Evolutionary conservation across 495 filamentous ascomycete genomes (phyloP), one percentile per base, ranked within the genome.

Genomic region (Penicillium silybi): DNA sequence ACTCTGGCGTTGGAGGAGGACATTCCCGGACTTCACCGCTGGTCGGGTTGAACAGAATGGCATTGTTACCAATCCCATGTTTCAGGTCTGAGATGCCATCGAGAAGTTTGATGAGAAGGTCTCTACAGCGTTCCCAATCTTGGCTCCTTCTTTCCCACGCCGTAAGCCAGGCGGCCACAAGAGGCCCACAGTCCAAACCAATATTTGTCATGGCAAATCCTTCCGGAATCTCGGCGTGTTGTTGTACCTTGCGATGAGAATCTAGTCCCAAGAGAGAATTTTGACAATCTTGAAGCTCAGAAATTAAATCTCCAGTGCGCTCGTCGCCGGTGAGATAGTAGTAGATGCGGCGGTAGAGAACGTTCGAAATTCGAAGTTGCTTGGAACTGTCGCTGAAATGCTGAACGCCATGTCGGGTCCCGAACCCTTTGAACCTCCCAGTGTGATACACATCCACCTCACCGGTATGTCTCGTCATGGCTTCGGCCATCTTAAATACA

Each of bases 371-470:
- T 6, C 77, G 73, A 6, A 71, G 70, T 41, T 80, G 77, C 46
- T 80, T 80, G 2, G 72, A 65, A 50, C 72, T 76, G 43, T 80
- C 75, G 18, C 67, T 60, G 52, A 65, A 80, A 46, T 80, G 77
- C 48, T 78, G 75, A 10, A 80, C 71, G 8, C 75, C 75, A 39
- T 80, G 77, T n/a, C 77, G 62, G 1, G 75, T 77, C 9, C 77
- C 77, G 16, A 80, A 68, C 0, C 75, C 77, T 48, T 72, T 74
- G 58, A 66, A 76, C 1, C 58, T 54, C 0, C 77, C 77, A 11
- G 69, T 46, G 45, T 80, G 77, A 42, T 80, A 80, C 2, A 74
- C 70, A 44, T 78, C 77, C 0, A 80, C 77, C 41, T 80, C 77
- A 5, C 70, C 68, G 1, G 72, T 77, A 40, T 80, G 77, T 11